Conservation (phyloP, 805 yeast genomes). For the Candida dendrica region DNA sequence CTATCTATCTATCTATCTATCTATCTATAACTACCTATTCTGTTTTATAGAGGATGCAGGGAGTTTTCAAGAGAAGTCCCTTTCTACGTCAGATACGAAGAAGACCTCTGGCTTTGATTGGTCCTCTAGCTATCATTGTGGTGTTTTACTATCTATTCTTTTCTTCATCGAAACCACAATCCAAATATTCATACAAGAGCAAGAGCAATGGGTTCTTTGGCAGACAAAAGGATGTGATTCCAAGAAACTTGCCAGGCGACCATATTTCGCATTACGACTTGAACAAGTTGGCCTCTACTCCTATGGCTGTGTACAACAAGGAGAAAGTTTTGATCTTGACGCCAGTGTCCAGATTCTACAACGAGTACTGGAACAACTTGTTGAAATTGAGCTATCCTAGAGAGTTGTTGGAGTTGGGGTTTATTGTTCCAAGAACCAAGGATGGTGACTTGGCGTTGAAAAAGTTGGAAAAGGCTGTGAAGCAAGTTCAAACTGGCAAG, state of each 20-base stretch:
- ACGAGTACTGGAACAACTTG: constrained; percentile 84
- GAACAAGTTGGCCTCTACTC: constrained; percentile 66
- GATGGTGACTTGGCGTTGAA: constrained; percentile 79
- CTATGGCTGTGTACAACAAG: constrained; percentile 63
- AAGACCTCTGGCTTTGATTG: constrained; percentile 42
- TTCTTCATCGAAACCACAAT: constrained; percentile 22
- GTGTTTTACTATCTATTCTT: constrained; percentile 35
- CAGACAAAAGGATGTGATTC: constrained; percentile 46
- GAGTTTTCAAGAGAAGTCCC: constrained; percentile 22
- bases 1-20: too few relatives aligned
- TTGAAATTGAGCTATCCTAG: constrained; percentile 74
- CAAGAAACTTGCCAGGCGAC: constrained; percentile 58
- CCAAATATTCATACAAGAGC: constrained; percentile 20
- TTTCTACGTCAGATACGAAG: constrained; percentile 52
- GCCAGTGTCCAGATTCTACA: constrained; percentile 83
- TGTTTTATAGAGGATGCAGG: constrained; percentile 12
- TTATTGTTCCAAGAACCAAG: constrained; percentile 75
- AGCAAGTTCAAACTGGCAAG: constrained; percentile 58
- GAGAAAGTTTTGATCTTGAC: constrained; percentile 84
- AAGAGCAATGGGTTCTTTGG: constrained; percentile 24
- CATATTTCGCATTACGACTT: constrained; percentile 81
- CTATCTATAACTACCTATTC: too few relatives aligned
- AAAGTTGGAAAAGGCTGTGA: constrained; percentile 68
- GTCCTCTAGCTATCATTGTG: constrained; percentile 37
- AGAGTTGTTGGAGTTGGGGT: constrained; percentile 78